Evolutionary conservation across 768 basidiomycete species (phyloP), one percentile per base, ranked within the genome.

Genomic region (Tulasnella sp.): DNA sequence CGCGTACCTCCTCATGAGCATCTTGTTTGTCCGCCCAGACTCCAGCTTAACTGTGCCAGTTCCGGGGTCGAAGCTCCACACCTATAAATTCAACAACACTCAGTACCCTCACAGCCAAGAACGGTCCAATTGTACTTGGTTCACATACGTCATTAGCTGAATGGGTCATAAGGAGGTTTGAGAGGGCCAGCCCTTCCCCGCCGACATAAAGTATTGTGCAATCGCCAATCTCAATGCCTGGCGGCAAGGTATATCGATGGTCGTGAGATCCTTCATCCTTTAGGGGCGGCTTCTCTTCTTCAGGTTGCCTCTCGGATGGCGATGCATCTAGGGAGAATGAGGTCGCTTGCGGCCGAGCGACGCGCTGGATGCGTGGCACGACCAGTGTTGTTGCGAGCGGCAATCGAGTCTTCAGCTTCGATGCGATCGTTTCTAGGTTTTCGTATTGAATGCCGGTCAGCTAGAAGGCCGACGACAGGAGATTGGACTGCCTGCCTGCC

Each of bases 1-100:
- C 1, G 83, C 87, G 62, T 97, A 96, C 12, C 96, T 82, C 0
- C 89, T 81, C 85, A 93, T 93, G 12, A 97, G 79, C 3, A 96
- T 72, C 53, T 76, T 81, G 64, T 94, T 94, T 3, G 90, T 86
- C 24, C 77, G 75, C 0, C 70, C 70, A 0, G 87, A 89, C 63
- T 89, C 82, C 15, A 84, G 67, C 10, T 74, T 73, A 0, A 78
- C 73, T 0, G 66, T 67, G 15, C 71, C 67, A 0, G 76, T 73
- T 2, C 66, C 56, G 0, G 93, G 88, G 60, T 90, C 76, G 72
- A 90, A 94, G 0, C 81, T 80, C 68, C 82, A 83, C 8, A 96
- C 76, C 88, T 94, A 60, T 22, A 15, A 12, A 42, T n/a, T 9
- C 41, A 30, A 45, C 17, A 7, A 17, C n/a, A n/a, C n/a, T n/a